phyloP scores from a whole-genome alignment of 495 filamentous ascomycete species.

The Trichoderma asperelloides region DNA sequence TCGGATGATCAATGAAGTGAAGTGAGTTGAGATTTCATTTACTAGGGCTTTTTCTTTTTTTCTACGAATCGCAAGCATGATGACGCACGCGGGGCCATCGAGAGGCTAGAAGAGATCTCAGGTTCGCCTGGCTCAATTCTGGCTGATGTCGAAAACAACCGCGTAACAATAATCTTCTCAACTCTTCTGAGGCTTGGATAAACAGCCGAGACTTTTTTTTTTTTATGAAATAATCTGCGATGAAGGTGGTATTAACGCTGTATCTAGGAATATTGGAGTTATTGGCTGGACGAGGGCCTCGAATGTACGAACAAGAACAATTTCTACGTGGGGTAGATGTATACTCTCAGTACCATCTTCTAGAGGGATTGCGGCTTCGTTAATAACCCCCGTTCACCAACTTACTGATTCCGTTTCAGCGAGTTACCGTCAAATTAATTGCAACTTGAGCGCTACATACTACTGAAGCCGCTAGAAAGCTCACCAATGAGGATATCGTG shows the following conservation, averaged over 20 bases:
- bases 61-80: conserved; percentile 25
- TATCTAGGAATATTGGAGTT: neutral
- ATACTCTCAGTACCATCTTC: neutral
- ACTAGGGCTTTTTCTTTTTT: neutral
- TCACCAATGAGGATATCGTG: neutral
- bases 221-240: neutral
- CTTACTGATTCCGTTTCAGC: neutral
- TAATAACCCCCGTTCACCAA: neutral
- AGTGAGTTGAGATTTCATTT: neutral
- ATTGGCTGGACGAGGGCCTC: neutral
- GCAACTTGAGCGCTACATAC: neutral
- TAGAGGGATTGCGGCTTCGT: neutral
- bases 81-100: conserved; percentile 49
- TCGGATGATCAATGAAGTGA: neutral
- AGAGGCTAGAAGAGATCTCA: conserved; percentile 22
- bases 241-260: neutral
- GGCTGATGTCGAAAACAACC: conserved; percentile 38
- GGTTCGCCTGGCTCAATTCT: conserved; percentile 16
- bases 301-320: neutral
- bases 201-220: neutral
- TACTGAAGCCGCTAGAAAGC: neutral
- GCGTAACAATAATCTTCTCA: conserved; percentile 45
- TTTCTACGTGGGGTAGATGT: neutral
- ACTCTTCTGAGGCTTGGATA: conserved; percentile 25
- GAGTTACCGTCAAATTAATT: neutral